These are phyloP conservation scores for Lactarius hengduanensis DNA, from an alignment of 768 basidiomycete species.

Conservation along the genomic window DNA sequence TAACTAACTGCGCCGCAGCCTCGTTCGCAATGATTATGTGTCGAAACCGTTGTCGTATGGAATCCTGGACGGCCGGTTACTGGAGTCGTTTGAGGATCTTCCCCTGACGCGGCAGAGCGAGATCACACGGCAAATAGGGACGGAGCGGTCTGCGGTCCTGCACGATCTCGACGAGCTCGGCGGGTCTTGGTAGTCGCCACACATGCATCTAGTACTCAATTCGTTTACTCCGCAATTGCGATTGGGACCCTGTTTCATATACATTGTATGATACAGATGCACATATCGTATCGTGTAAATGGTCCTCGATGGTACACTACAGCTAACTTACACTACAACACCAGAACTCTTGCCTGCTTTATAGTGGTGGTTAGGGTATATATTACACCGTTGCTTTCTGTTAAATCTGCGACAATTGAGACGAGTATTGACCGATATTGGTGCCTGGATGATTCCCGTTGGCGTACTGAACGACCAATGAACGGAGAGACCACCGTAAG, in stretches of 20 bases:
- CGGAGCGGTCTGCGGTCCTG: constrained; percentile 58
- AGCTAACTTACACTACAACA: too few species aligned
- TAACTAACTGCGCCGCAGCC: constrained; percentile 44
- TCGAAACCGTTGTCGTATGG: constrained; percentile 83
- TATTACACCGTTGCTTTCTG: background rate
- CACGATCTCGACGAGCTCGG: constrained; percentile 62
- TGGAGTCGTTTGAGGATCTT: constrained; percentile 73
- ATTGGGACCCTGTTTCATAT: too few species aligned
- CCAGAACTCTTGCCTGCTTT: background rate
- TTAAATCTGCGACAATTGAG: background rate
- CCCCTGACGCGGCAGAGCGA: constrained; percentile 76
- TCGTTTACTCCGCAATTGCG: too few species aligned
- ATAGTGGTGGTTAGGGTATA: background rate
- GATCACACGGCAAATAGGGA: constrained; percentile 88
- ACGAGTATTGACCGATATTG: background rate
- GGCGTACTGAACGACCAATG: too few species aligned
- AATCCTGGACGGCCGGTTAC: constrained; percentile 81
- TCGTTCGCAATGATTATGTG: constrained; percentile 84
- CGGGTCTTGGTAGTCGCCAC: constrained; percentile 52
- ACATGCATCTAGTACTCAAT: background rate
- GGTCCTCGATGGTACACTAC: too few species aligned
- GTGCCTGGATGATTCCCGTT: too few species aligned
- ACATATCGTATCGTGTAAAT: background rate
- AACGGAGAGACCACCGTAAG: too few species aligned
- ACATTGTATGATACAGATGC: background rate